These are phyloP conservation scores for Ramaria rubella DNA, from an alignment of 768 basidiomycete genomes.

Conservation along the genomic window DNA sequence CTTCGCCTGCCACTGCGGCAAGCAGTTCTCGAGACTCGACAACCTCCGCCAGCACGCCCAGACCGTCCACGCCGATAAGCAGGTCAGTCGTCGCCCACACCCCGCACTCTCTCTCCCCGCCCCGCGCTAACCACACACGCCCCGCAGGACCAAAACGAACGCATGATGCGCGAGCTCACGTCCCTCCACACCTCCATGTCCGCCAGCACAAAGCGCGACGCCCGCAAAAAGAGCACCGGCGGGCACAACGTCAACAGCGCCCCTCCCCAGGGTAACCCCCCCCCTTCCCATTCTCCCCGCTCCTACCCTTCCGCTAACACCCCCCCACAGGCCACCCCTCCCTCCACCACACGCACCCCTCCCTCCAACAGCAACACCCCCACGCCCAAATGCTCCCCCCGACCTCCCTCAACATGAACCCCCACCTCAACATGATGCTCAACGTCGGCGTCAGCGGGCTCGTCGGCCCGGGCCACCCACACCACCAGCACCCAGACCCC, in stretches of 20 bases:
- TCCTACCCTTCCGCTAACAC: neutral
- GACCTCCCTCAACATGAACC: neutral
- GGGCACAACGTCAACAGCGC: neutral
- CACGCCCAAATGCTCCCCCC: neutral
- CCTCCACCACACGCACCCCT: constrained; percentile 16
- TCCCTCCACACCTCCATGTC: constrained; percentile 79
- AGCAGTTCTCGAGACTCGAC: constrained; percentile 93
- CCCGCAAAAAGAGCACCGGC: constrained; percentile 5
- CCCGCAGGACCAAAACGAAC: constrained; percentile 64
- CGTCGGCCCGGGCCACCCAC: neutral
- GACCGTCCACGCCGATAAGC: constrained; percentile 94
- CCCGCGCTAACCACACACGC: neutral
- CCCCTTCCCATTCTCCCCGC: neutral
- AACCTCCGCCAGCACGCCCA: constrained; percentile 96
- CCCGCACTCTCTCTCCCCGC: neutral
- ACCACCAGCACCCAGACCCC: neutral
- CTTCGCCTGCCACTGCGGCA: constrained; percentile 92
- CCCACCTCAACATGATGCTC: neutral
- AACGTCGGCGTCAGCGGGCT: too few relatives aligned
- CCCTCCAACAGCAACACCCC: too few relatives aligned
- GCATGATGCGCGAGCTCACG: constrained; percentile 88
- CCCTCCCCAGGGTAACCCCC: neutral
- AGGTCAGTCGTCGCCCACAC: constrained; percentile 18
- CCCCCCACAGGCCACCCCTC: constrained; percentile 24
- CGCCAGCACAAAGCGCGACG: constrained; percentile 28